Evolutionary conservation across 2,329 filamentous ascomycete species (phyloP), one percentile per base, ranked within the genome.

Genomic region (Fusarium sambucinum): DNA sequence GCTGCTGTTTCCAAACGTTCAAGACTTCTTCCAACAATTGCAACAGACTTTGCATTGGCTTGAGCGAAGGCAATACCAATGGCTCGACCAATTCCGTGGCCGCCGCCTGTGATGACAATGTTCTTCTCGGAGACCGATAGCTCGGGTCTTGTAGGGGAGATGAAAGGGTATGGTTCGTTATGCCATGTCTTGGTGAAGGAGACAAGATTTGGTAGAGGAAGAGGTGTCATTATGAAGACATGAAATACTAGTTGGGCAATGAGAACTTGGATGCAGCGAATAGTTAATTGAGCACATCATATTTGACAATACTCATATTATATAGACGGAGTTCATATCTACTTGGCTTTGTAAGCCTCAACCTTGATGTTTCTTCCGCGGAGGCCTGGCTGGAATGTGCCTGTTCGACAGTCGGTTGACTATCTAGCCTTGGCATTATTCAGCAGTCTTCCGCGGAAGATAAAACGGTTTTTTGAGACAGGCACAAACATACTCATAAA

Each of bases 21-120:
- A 1, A 69, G 32, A 1, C 76, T 77, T 5, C 83, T 79, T 4
- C 79, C 81, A 0, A 81, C 41, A 32, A 86, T 77, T 19, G 78
- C 73, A 13, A 84, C 70, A 1, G 74, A 75, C 3, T 69, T 47
- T 3, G 80, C 79, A 0, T 76, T 77, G 0, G 83, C 84, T 9
- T 72, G 66, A 3, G 79, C 75, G 62, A 85, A 92, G 25, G 88
- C 80, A 42, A 84, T 82, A 1, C 89, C 89, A 11, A 90, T 85
- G 1, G 88, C 86, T 60, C 86, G 85, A 2, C 89, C 89, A 27
- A 92, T 86, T 13, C 89, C 88, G 0, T 83, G 85, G 3, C 85
- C 85, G 5, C 85, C 89, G 41, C 90, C 90, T 1, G 88, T 90
- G 71, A 92, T 88, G 16, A 92, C 80, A 7, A 90, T 84, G 12